Conservation (phyloP, 1,284 basidiomycete genomes). For the Ganoderma resinaceum region DNA sequence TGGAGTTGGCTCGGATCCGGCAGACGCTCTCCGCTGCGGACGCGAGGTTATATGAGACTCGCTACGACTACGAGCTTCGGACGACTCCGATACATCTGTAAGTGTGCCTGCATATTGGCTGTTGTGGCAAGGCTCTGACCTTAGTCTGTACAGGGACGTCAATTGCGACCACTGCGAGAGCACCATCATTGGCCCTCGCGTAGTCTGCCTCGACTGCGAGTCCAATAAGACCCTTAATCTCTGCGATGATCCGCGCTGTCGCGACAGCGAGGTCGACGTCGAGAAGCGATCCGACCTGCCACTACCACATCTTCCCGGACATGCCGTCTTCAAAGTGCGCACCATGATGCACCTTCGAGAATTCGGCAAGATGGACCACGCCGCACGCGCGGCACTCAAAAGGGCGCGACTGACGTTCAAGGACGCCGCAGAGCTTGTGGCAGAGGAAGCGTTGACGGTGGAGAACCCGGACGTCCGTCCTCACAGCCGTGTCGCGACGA, state of each 20-base stretch:
- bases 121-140: not conserved
- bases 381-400: conserved; percentile 13
- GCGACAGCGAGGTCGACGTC: conserved; percentile 2
- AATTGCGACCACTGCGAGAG: conserved; percentile 20
- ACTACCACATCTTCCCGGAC: conserved; percentile 9
- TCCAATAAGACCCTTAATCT: conserved; percentile 13
- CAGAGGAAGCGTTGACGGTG: conserved; percentile 1
- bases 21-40: conserved; percentile 20
- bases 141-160: conserved; percentile 1
- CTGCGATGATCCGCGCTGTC: conserved; percentile 20
- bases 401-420: conserved; percentile 14
- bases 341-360: conserved; percentile 20
- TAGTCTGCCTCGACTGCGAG: conserved; percentile 22
- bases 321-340: conserved; percentile 19
- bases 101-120: not conserved
- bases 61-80: conserved; percentile 22
- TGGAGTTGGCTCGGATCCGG: conserved; percentile 7
- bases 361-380: conserved; percentile 12
- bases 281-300: conserved; percentile 16
- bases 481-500: conserved; percentile 8
- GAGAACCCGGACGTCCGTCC: not conserved
- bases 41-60: conserved; percentile 19
- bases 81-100: conserved; percentile 21
- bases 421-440: conserved; percentile 2
- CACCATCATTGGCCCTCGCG: conserved; percentile 19